phyloP scores from a whole-genome alignment of 495 filamentous ascomycete genomes.

The Pyrenula aspistea region DNA sequence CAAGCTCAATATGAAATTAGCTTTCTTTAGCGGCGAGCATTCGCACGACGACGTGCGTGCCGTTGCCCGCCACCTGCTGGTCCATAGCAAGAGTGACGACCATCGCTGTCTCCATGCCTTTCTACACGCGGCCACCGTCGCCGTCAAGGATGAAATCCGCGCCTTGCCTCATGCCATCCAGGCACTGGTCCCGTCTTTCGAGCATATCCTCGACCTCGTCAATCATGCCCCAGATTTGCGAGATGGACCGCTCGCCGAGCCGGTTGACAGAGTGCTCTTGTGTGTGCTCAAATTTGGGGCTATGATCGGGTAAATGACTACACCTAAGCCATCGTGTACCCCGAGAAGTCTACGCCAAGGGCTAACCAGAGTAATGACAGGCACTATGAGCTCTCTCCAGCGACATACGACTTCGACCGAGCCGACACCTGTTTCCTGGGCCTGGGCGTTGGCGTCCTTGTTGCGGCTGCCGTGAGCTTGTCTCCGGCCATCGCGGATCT shows the following conservation, averaged over 20 bases:
- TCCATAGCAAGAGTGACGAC: slow-evolving; percentile 24
- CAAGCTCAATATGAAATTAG: slow-evolving; percentile 13
- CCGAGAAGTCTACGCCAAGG: not conserved
- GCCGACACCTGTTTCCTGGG: slow-evolving; percentile 18
- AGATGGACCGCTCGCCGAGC: slow-evolving; percentile 18
- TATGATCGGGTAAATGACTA: slow-evolving; percentile 25
- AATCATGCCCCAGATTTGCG: slow-evolving; percentile 17
- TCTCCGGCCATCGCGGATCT: slow-evolving; percentile 18
- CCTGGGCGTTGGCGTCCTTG: slow-evolving; percentile 25
- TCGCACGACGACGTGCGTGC: slow-evolving; percentile 25
- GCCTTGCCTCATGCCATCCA: slow-evolving; percentile 14
- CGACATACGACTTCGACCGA: slow-evolving; percentile 6
- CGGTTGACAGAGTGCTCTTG: slow-evolving; percentile 27
- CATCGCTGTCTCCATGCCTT: slow-evolving; percentile 21
- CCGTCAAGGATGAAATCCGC: slow-evolving; percentile 22
- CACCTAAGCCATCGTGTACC: slow-evolving; percentile 3
- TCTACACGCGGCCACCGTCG: slow-evolving; percentile 22
- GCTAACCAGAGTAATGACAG: slow-evolving; percentile 6
- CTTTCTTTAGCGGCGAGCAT: slow-evolving; percentile 31
- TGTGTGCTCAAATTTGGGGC: slow-evolving; percentile 18
- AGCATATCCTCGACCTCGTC: slow-evolving; percentile 20
- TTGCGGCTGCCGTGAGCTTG: slow-evolving; percentile 22
- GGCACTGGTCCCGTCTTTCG: slow-evolving; percentile 22
- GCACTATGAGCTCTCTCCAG: slow-evolving; percentile 14
- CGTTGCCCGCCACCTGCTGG: slow-evolving; percentile 26